phyloP scores from a whole-genome alignment of 164 flowering plant species.

The Pachysandra terminalis region DNA sequence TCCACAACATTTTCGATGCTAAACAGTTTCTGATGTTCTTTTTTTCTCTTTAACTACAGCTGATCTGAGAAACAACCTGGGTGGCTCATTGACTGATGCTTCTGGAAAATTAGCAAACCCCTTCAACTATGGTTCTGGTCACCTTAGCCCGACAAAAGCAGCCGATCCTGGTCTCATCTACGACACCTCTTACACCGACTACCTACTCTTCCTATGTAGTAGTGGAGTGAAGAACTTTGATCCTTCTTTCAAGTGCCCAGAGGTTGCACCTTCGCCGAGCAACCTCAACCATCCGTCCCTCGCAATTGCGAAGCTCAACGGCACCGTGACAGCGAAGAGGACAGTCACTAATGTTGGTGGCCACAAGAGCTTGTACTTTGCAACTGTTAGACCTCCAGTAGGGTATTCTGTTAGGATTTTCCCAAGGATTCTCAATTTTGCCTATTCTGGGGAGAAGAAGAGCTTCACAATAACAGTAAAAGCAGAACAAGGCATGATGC shows the following conservation, averaged over 20 bases:
- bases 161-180: slow-evolving; percentile 93
- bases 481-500: slow-evolving; percentile 10
- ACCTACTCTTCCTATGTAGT: slow-evolving; percentile 61
- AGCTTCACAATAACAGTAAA: slow-evolving; percentile 57
- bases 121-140: slow-evolving; percentile 80
- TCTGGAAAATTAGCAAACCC: slow-evolving; percentile 48
- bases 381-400: slow-evolving; percentile 40
- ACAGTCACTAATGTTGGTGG: slow-evolving; percentile 73
- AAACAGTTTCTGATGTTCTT: background rate
- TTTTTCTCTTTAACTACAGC: slow-evolving; percentile 39
- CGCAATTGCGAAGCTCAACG: slow-evolving; percentile 52
- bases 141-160: slow-evolving; percentile 58
- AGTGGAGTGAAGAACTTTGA: slow-evolving; percentile 19
- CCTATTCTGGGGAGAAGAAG: slow-evolving; percentile 47
- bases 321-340: slow-evolving; percentile 42
- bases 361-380: slow-evolving; percentile 37
- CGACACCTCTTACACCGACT: slow-evolving; percentile 68
- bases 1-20: no score
- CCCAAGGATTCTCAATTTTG: slow-evolving; percentile 45
- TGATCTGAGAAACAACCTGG: slow-evolving; percentile 38
- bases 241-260: slow-evolving; percentile 51
- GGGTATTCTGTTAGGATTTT: slow-evolving; percentile 46
- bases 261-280: slow-evolving; percentile 20
- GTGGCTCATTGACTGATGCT: slow-evolving; percentile 36
- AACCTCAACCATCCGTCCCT: slow-evolving; percentile 80